Evolutionary conservation across 768 basidiomycete species (phyloP), one percentile per base, ranked within the genome.

Genomic region (Lentinula sp.): DNA sequence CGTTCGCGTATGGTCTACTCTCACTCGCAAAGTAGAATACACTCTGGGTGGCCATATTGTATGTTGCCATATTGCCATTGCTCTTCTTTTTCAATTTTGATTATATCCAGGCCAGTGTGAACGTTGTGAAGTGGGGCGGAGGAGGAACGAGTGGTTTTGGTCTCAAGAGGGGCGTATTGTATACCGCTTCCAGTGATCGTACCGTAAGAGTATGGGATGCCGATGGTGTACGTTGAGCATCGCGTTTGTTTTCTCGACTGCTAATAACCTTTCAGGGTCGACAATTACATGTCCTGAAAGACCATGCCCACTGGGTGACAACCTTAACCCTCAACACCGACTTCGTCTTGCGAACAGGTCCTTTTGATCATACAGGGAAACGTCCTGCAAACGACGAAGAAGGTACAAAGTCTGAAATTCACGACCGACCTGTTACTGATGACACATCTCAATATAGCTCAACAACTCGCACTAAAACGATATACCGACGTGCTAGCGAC

Each of bases 221-320:
- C 8, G 87, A 72, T 62, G 80, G 79, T 61, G 93, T 92, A 61
- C 62, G 80, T 71, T 16, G 32, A n/a, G 33, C 45, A 10, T 53
- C 67, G 54, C 52, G 46, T 20, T 18, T 9, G 18, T 61, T 4
- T 56, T 56, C 18, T 43, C 6, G 15, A 5, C 18, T 37, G 15
- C n/a, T 16, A 43, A n/a, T 52, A 54, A 16, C 57, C 51, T 33
- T n/a, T 66, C 3, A 95, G 90, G 96, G 95, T 0, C 89, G 85
- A 71, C 84, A 86, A 32, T 77, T 98, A 41, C 83, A 95, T 67
- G 87, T 88, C 0, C 76, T 98, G 32, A 94, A 92, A 72, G 95
- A 98, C 63, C 96, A 99, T 67, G 97, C 95, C 0, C 97, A 99
- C 69, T 98, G 95, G 96, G 97, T 99, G 7, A 99, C 95, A 18